phyloP scores from a whole-genome alignment of 305 asterid genomes.

The Withania somnifera region DNA sequence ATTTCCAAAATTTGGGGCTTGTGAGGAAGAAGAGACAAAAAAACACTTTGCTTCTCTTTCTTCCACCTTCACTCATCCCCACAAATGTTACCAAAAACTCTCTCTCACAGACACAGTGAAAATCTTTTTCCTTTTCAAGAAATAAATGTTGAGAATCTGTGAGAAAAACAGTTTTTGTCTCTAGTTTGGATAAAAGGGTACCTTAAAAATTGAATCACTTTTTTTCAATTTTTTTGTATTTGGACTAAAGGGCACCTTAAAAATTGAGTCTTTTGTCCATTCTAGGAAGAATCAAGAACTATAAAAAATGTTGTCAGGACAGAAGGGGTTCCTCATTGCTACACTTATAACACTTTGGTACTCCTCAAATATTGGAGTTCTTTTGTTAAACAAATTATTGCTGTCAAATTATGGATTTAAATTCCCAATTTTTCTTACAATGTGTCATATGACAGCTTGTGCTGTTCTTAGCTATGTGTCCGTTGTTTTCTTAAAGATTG shows the following conservation, averaged over 20 bases:
- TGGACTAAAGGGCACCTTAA: background rate
- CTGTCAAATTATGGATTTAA: conserved; percentile 83
- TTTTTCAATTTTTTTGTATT: too few relatives aligned
- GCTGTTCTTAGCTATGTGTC: conserved; percentile 86
- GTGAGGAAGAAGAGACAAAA: background rate
- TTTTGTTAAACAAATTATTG: conserved; percentile 77
- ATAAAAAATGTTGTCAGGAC: conserved; percentile 6
- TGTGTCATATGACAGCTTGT: conserved; percentile 99
- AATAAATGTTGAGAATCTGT: background rate
- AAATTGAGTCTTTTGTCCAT: background rate
- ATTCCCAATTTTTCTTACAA: conserved; percentile 86
- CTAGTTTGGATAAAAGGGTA: background rate
- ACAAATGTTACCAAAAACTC: background rate
- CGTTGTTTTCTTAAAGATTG: conserved; percentile 57
- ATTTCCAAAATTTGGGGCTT: background rate
- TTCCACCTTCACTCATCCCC: background rate
- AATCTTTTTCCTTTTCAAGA: background rate
- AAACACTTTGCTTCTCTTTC: background rate
- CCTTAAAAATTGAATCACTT: background rate
- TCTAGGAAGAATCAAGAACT: background rate
- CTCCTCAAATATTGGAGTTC: conserved; percentile 85
- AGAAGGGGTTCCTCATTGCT: conserved; percentile 42
- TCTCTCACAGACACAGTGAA: background rate
- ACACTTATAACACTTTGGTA: conserved; percentile 63
- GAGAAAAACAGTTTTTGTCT: background rate